These are phyloP conservation scores for Petrea volubilis DNA, from an alignment of 257 asterid genomes.

Conservation along the genomic window DNA sequence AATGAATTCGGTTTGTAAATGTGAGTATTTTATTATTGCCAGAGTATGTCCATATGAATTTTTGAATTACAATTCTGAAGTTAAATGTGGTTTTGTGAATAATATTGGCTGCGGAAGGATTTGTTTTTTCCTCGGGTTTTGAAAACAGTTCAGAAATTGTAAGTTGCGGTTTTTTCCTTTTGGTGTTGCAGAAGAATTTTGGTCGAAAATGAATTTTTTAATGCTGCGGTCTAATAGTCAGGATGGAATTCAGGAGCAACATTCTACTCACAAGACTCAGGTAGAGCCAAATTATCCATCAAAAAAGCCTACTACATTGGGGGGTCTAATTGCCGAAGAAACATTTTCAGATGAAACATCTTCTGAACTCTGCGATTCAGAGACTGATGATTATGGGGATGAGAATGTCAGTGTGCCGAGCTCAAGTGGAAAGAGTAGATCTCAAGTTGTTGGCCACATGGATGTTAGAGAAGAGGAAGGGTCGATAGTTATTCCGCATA, in stretches of 20 bases:
- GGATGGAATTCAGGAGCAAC: slow-evolving; percentile 50
- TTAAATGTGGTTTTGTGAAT: background rate
- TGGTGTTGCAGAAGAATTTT: slow-evolving; percentile 25
- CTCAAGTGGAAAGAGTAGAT: slow-evolving; percentile 32
- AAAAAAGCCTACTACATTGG: slow-evolving; percentile 37
- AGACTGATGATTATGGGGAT: slow-evolving; percentile 28
- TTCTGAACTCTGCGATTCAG: slow-evolving; percentile 33
- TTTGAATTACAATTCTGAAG: background rate
- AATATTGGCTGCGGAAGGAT: background rate
- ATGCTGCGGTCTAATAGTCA: slow-evolving; percentile 66
- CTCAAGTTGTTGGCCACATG: slow-evolving; percentile 39
- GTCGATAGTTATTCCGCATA: slow-evolving; percentile 55
- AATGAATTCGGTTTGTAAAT: background rate
- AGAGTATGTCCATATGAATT: background rate
- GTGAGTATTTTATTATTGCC: background rate
- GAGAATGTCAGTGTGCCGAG: slow-evolving; percentile 32
- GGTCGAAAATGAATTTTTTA: slow-evolving; percentile 62
- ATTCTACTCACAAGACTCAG: slow-evolving; percentile 37
- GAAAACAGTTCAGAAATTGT: background rate
- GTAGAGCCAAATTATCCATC: slow-evolving; percentile 30
- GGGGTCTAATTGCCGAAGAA: slow-evolving; percentile 54
- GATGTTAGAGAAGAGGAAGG: slow-evolving; percentile 67
- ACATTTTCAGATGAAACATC: slow-evolving; percentile 30
- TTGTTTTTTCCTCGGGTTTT: background rate
- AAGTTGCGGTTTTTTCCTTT: background rate